Base-by-base conservation (phyloP, 2,329 filamentous ascomycete genomes). In the Hypoxylon sp. region DNA sequence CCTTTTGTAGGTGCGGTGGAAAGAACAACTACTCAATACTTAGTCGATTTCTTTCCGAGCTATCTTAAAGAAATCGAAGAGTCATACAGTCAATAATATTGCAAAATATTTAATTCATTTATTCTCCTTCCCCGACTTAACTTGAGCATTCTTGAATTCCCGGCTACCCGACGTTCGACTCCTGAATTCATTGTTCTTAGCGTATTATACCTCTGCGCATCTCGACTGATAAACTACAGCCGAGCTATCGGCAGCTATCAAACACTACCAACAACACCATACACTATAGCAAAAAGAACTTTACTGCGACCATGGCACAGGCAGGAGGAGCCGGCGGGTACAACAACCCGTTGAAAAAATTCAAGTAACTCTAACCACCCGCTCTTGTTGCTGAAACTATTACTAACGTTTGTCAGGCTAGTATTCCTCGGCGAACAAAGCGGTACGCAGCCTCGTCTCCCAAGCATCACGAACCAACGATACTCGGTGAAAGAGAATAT, bases 321-420 rank as follows among this genome's bases (percentile, higher is more conserved):
- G 85, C 90, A 76, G 82, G 80, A 78, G 82, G 81, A 77, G 82
- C 85, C 70, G 91, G 90, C 78, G 93, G 92, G 82, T 99, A 98
- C 87, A 98, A 97, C 82, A 98, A 98, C 87, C 96, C 96, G 78
- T 87, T 99, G 84, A 99, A 99, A 92, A 99, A 99, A 84, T 99
- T 98, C 92, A 99, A 99, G 94, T 98, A 86, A 66, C 54, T 68
- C 78, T 76, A 26, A 60, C 37, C 46, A 33, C 39, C 33, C 5
- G 51, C 26, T 31, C 14, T 60, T 67, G 72, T 65, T 71, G 54
- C 13, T 26, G 35, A 44, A 37, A 35, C 10, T 31, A 46, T 70
- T 48, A 69, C 70, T 69, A 8, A 71, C 59, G 2, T 47, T 47
- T 46, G n/a, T 13, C 50, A 97, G 94, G 85, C 85, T 99, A 82